Evolutionary conservation across 805 yeast species (phyloP).

Genomic region (Suhomyces tanzawaensis): DNA sequence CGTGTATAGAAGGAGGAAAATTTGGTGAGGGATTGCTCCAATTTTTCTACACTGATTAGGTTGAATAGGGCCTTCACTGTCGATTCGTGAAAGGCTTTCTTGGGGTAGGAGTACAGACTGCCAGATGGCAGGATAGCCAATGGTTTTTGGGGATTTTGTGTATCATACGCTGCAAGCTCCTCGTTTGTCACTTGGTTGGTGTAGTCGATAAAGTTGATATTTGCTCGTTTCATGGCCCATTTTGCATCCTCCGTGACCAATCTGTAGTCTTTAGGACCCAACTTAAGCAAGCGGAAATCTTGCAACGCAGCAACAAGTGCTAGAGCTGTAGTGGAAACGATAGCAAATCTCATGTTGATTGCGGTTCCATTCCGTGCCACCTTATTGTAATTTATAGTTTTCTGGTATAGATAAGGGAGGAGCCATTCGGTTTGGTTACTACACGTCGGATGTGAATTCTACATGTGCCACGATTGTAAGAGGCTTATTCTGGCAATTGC

Average conservation of each 20-base stretch:
- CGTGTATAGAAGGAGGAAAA: conserved; percentile 73
- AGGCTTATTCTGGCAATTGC: no score
- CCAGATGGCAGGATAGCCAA: conserved; percentile 23
- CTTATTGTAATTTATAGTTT: no score
- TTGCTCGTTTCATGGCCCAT: conserved; percentile 34
- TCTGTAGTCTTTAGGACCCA: conserved; percentile 30
- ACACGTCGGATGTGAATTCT: no score
- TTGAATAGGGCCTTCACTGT: conserved; percentile 41
- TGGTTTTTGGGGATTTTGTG: conserved; percentile 19
- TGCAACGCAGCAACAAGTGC: neutral
- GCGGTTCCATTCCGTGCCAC: no score
- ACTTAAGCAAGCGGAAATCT: conserved; percentile 29
- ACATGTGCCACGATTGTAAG: no score
- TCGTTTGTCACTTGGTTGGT: conserved; percentile 43
- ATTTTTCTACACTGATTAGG: conserved; percentile 44
- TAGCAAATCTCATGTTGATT: no score
- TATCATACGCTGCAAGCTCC: conserved; percentile 16
- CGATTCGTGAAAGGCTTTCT: conserved; percentile 29
- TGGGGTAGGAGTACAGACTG: conserved; percentile 59
- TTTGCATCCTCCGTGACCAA: conserved; percentile 37
- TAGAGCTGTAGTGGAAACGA: neutral
- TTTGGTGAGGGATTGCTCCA: conserved; percentile 53
- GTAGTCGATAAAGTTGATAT: conserved; percentile 60
- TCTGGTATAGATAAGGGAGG: no score
- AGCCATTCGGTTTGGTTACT: no score